Evolutionary conservation across 2,329 filamentous ascomycete species (phyloP).

Genomic region (Fusarium pininemorale): DNA sequence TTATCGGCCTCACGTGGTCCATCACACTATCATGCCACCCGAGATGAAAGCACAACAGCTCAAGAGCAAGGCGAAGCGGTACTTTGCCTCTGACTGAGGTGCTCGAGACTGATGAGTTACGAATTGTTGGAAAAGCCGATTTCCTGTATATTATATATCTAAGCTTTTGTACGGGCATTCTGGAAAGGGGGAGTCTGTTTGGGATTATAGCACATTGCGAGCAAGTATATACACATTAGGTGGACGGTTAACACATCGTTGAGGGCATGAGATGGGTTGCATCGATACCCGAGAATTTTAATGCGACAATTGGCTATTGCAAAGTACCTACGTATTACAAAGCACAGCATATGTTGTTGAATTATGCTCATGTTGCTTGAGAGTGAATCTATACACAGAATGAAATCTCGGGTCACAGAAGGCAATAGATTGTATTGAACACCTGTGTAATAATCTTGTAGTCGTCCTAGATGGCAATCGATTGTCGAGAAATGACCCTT

Average conservation of each 20-base stretch:
- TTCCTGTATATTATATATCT: slow-evolving; percentile 31
- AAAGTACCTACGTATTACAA: neutral
- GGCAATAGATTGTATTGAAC: neutral
- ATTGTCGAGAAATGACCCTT: neutral
- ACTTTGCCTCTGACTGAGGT: slow-evolving; percentile 71
- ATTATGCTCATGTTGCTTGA: neutral
- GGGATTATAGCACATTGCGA: neutral
- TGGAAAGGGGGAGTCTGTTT: slow-evolving; percentile 8
- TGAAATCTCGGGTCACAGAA: neutral
- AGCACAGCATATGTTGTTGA: neutral
- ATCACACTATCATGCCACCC: slow-evolving; percentile 79
- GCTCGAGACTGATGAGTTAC: slow-evolving; percentile 33
- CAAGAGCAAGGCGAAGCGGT: slow-evolving; percentile 73
- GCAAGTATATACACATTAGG: slow-evolving; percentile 3
- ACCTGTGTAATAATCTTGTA: neutral
- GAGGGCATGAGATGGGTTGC: slow-evolving; percentile 19
- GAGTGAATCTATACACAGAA: neutral
- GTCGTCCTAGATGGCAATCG: neutral
- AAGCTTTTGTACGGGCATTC: neutral
- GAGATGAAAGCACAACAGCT: slow-evolving; percentile 76
- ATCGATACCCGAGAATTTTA: slow-evolving; percentile 35
- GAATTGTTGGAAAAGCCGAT: slow-evolving; percentile 26
- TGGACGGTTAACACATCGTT: slow-evolving; percentile 4
- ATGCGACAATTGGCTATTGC: slow-evolving; percentile 6
- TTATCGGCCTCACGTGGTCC: slow-evolving; percentile 91